phyloP scores from a whole-genome alignment of 2,329 filamentous ascomycete genomes.

The Neocucurbitaria cava region DNA sequence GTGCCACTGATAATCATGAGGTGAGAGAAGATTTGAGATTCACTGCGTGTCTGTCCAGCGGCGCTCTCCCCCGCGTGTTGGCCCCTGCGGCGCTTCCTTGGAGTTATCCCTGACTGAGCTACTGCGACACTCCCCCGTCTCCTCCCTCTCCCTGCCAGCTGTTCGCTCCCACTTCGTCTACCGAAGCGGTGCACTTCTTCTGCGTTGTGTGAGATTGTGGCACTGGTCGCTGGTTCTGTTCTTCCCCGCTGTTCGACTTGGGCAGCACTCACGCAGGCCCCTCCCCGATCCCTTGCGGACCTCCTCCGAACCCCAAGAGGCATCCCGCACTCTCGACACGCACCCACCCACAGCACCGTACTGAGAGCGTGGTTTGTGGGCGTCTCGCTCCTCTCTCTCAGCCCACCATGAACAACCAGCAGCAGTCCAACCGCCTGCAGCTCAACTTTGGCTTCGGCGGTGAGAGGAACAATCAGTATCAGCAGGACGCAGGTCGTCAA shows the following conservation, averaged over 20 bases:
- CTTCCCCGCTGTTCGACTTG: constrained; percentile 17
- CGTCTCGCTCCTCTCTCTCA: neutral
- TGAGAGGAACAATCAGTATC: constrained; percentile 49
- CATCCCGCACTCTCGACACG: constrained; percentile 10
- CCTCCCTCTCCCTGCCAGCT: constrained; percentile 18
- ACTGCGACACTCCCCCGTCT: constrained; percentile 23
- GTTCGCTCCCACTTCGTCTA: constrained; percentile 23
- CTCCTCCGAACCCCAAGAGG: constrained; percentile 11
- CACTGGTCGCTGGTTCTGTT: constrained; percentile 14
- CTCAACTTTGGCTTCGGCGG: constrained; percentile 59
- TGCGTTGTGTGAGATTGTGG: constrained; percentile 23
- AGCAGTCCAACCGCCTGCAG: constrained; percentile 56
- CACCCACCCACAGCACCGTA: no score
- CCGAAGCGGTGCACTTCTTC: constrained; percentile 19
- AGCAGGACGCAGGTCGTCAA: constrained; percentile 55
- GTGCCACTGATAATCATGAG: neutral
- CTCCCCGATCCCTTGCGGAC: constrained; percentile 18
- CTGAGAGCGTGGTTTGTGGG: constrained; percentile 6
- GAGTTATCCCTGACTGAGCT: constrained; percentile 40
- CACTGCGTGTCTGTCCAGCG: neutral
- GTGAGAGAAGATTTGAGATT: neutral
- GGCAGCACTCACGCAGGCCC: constrained; percentile 18
- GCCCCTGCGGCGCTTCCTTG: constrained; percentile 2
- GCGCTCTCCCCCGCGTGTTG: constrained; percentile 5
- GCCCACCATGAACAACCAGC: constrained; percentile 46